Conservation (phyloP, 345 rosid species). For the Noccaea bulbosa region DNA sequence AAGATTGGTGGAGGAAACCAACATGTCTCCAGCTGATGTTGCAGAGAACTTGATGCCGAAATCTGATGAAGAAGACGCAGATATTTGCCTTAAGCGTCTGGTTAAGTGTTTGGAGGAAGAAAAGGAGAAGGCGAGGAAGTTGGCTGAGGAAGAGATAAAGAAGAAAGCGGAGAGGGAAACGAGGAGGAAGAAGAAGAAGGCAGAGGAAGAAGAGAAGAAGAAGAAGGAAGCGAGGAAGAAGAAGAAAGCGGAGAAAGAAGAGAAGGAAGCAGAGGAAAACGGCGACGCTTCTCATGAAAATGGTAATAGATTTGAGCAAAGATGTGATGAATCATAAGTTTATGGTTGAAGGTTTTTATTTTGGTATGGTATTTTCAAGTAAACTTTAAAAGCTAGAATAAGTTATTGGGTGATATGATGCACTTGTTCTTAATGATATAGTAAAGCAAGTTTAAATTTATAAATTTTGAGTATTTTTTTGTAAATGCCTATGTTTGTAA, state of each 20-base stretch:
- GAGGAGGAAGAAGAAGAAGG: conserved; percentile 18
- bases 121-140: conserved; percentile 28
- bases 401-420: too few relatives aligned
- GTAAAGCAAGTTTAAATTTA: too few relatives aligned
- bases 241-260: conserved; percentile 6
- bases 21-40: conserved; percentile 50
- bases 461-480: too few relatives aligned
- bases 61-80: conserved; percentile 30
- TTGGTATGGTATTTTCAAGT: too few relatives aligned
- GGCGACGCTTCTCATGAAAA: too few relatives aligned
- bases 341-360: too few relatives aligned
- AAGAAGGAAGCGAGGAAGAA: not conserved
- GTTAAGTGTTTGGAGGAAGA: conserved; percentile 40
- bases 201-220: not conserved
- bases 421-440: too few relatives aligned
- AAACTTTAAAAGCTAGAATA: too few relatives aligned
- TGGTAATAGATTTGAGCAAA: too few relatives aligned
- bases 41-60: conserved; percentile 51
- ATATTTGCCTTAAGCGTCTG: conserved; percentile 42
- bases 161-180: not conserved
- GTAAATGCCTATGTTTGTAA: too few relatives aligned
- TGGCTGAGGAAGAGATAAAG: conserved; percentile 32
- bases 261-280: not conserved
- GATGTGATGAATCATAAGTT: too few relatives aligned
- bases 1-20: conserved; percentile 27